Evolutionary conservation across 1,139 yeast genomes (phyloP), one percentile per base, ranked within the genome.

Genomic region (Hemisphaericaspora subhashii): DNA sequence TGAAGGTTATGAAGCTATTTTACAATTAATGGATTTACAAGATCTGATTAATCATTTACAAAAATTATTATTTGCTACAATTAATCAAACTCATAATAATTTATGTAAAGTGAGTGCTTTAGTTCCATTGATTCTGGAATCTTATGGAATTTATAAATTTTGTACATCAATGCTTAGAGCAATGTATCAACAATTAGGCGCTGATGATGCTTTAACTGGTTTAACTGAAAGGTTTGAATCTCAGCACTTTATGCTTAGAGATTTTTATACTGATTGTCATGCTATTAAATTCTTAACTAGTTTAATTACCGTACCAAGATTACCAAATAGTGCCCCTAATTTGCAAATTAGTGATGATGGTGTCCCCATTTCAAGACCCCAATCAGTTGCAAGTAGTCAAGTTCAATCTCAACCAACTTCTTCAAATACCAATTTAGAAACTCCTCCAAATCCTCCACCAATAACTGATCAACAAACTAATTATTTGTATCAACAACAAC

Each of bases 61-160:
- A 51, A 79, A 85, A 47, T 67, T 86, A 38, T 77, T 90, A 17
- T 86, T 92, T 58, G 82, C 95, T 0, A 76, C 87, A 4, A 72
- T 89, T 41, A 75, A 80, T 41, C 81, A 76, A 44, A 77, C 85
- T 29, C 76, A 79, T 17, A 73, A 74, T 41, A 82, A 86, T 43
- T 92, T 90, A 53, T 87, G 95, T 60, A 84, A 86, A 50, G 85
- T 88, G 13, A 79, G 95, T 43, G 89, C 96, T 1, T 68, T 92
- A 52, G 95, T 90, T 32, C 97, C 98, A 3, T 72, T 90, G 62
- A 87, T 90, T 41, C 79, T 95, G n/a, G 98, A 92, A 59, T 79
- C 95, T 3, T 90, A 88, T 56, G 98, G 98, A 29, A 88, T 92
- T 46, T 87, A 89, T 64, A 85, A 89, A 59, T 92, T 90, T 54